These are phyloP conservation scores for Breviolum minutum DNA, from an alignment of 73 alveolate genomes.

Conservation along the genomic window DNA sequence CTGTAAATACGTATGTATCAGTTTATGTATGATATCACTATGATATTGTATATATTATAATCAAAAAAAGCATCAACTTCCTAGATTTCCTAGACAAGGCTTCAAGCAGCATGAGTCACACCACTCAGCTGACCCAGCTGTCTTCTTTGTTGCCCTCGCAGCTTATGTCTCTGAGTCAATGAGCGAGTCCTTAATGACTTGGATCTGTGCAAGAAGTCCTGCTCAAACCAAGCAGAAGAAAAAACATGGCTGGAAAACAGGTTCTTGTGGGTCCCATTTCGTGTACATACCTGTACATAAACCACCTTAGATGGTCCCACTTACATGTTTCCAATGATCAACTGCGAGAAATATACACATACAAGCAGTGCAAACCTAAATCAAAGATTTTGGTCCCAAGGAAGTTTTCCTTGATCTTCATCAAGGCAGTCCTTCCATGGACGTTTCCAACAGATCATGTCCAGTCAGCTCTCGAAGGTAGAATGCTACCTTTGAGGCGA, in stretches of 20 bases:
- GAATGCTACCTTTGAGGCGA: background rate
- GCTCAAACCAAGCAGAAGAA: background rate
- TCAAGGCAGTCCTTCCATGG: background rate
- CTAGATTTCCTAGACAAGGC: too few relatives aligned
- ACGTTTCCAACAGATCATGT: background rate
- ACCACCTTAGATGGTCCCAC: too few relatives aligned
- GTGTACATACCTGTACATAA: background rate
- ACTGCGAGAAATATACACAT: too few relatives aligned
- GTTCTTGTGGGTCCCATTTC: background rate
- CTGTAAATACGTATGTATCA: too few relatives aligned
- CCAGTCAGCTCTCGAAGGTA: conserved; percentile 11
- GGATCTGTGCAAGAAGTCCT: conserved; percentile 8
- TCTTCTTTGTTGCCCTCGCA: background rate
- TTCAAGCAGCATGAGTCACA: too few relatives aligned
- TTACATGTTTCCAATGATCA: too few relatives aligned
- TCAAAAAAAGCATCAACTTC: too few relatives aligned
- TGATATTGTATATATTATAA: too few relatives aligned
- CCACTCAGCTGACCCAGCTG: background rate
- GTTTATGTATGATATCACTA: too few relatives aligned
- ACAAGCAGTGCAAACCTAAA: too few relatives aligned
- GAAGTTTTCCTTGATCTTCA: too few relatives aligned
- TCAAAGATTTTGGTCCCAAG: too few relatives aligned
- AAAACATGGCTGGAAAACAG: background rate
- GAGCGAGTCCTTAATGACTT: background rate
- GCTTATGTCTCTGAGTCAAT: background rate